Percentiles rank a stretch among this genome's conserved stretches.
phyloP scores from a whole-genome alignment of 108 stramenopile species.

The Epipyxis sp. region DNA sequence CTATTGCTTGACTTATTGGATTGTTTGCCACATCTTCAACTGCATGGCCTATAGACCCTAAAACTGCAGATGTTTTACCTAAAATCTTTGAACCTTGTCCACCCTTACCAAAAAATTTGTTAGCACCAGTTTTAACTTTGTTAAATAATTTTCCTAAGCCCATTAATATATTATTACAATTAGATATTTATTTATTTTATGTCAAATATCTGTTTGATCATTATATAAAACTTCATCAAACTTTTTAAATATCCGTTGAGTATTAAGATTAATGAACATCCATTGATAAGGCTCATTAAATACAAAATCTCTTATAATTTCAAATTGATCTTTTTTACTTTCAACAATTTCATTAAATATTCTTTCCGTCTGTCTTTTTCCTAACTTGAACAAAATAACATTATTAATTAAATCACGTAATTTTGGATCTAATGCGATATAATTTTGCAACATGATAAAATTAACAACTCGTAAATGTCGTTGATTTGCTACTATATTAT shows the following conservation, averaged over 20 bases:
- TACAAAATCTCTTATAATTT: neutral
- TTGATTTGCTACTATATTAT: slow-evolving; percentile 1
- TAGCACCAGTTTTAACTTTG: neutral
- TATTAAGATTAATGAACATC: neutral
- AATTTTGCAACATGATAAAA: neutral
- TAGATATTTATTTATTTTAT: slow-evolving; percentile 2
- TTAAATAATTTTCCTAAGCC: neutral
- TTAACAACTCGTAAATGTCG: slow-evolving; percentile 1
- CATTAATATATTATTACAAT: neutral
- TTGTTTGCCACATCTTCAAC: too few species aligned
- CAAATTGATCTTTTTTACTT: neutral
- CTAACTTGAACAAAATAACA: neutral
- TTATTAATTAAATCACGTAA: neutral
- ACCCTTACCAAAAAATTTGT: too few species aligned
- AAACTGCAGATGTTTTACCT: too few species aligned
- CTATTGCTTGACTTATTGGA: too few species aligned
- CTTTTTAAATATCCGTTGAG: neutral
- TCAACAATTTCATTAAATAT: neutral
- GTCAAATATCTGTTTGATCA: neutral
- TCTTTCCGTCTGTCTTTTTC: neutral
- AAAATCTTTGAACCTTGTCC: too few species aligned
- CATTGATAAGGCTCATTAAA: neutral
- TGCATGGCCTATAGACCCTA: too few species aligned
- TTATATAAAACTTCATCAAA: neutral
- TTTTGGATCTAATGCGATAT: neutral